Evolutionary conservation across 2,329 filamentous ascomycete genomes (phyloP), one percentile per base, ranked within the genome.

Genomic region (Arthroderma sp.): DNA sequence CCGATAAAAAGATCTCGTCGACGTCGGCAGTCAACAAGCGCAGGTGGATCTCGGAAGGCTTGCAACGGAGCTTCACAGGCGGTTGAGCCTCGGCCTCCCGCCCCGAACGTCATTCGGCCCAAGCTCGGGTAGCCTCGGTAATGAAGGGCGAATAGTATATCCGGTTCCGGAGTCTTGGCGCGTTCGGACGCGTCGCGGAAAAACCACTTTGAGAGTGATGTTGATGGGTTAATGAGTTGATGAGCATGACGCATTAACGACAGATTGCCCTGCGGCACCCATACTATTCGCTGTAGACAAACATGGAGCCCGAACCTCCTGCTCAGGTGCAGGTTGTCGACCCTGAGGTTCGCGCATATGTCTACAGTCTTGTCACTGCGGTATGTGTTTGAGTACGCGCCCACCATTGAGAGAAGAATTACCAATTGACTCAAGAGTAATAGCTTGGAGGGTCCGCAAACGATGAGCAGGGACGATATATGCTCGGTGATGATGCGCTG

Each of bases 361-460:
- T 98, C 59, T 89, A 85, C 67, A 94, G 85, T 68, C 79, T 98
- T 30, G 84, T 94, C 51, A 89, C 88, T 58, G 91, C 91, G 49
- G 88, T 93, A 73, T 60, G 83, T 74, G 49, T 31, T 39, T 29
- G 28, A 22, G 10, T 9, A 7, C 10, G 7, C 6, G 9, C 5
- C 22, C 10, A 9, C 7, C 4, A 7, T 22, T 15, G 1, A n/a
- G 10, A 4, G 31, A n/a, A 5, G 7, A n/a, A 15, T 39, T 40
- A 11, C 32, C 36, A 37, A 30, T 31, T 37, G 33, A 43, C 33
- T 7, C 5, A 47, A 28, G n/a, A 27, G 38, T 36, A 38, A 50
- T 61, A 94, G 86, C 80, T 95, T 51, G 89, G 88, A 67, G 89
- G 88, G 43, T 78, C 80, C 56, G 83, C 83, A 55, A 72, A 79